A percentile compares a stretch with the other conserved stretches of the same genome.
phyloP scores from a whole-genome alignment of 2,329 filamentous ascomycete genomes.

The Ascochyta clinopodiicola region DNA sequence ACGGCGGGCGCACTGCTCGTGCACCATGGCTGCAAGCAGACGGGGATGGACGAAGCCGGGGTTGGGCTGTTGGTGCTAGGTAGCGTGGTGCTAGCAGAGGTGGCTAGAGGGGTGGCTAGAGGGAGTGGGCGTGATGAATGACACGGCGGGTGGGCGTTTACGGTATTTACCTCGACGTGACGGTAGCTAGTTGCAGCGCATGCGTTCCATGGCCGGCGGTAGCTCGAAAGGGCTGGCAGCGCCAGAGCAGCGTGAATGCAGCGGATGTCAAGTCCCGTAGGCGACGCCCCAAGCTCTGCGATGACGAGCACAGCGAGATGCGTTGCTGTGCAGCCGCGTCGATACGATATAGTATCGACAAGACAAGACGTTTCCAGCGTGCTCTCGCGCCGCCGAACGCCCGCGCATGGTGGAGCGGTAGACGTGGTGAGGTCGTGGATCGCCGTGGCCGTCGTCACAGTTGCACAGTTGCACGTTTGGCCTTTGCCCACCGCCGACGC shows the following conservation, averaged over 20 bases:
- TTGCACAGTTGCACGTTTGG: slow-evolving; percentile 25
- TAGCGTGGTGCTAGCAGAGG: too few relatives aligned
- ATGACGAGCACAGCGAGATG: too few relatives aligned
- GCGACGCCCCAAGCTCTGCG: too few relatives aligned
- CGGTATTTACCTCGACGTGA: slow-evolving; percentile 1
- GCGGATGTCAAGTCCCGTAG: neutral
- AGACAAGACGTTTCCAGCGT: too few relatives aligned
- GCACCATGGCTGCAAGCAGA: slow-evolving; percentile 12
- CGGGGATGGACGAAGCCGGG: slow-evolving; percentile 7
- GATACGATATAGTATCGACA: too few relatives aligned
- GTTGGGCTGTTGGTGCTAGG: neutral
- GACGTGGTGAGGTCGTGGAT: slow-evolving; percentile 4
- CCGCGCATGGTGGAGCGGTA: neutral
- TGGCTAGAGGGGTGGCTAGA: neutral
- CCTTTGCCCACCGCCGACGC: slow-evolving; percentile 2
- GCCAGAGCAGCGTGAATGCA: neutral
- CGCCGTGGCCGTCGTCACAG: slow-evolving; percentile 26
- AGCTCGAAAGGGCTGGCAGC: slow-evolving; percentile 1
- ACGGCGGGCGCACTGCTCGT: neutral
- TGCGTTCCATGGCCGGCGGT: neutral
- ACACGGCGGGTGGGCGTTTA: slow-evolving; percentile 1
- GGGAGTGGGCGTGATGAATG: neutral
- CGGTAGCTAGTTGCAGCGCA: slow-evolving; percentile 8
- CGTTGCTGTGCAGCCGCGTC: too few relatives aligned
- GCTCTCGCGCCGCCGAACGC: neutral